A percentile compares a stretch with the other conserved stretches of the same genome.
phyloP scores from a whole-genome alignment of 805 yeast genomes.

The Barnettozyma salicaria region DNA sequence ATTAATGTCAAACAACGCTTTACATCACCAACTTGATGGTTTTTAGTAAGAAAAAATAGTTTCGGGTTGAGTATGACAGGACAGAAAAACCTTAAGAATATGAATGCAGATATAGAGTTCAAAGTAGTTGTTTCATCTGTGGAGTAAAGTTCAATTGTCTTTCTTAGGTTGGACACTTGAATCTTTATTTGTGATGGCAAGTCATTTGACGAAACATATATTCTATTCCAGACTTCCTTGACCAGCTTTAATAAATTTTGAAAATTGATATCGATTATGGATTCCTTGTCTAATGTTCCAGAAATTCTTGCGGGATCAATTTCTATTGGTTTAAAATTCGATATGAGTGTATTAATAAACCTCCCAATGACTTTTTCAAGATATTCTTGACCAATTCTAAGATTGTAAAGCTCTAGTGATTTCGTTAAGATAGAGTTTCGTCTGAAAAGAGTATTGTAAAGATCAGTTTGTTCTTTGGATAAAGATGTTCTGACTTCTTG shows the following conservation, averaged over 20 bases:
- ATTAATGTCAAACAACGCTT: constrained; percentile 77
- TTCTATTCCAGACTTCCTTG: constrained; percentile 58
- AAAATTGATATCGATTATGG: constrained; percentile 42
- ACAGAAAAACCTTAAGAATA: constrained; percentile 79
- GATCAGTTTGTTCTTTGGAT: constrained; percentile 26
- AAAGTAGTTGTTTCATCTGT: constrained; percentile 44
- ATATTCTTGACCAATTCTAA: constrained; percentile 74
- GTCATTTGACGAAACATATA: constrained; percentile 63
- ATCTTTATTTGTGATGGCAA: constrained; percentile 61
- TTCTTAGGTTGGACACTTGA: constrained; percentile 58
- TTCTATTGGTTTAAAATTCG: constrained; percentile 52
- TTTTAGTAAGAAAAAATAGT: constrained; percentile 62
- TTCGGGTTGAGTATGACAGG: constrained; percentile 92
- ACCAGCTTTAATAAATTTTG: constrained; percentile 44
- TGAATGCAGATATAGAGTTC: constrained; percentile 76
- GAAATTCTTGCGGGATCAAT: constrained; percentile 65
- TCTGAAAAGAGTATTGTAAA: constrained; percentile 65
- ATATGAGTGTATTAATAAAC: constrained; percentile 51
- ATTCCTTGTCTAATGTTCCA: constrained; percentile 33
- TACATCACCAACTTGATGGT: constrained; percentile 63
- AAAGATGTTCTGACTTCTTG: constrained; percentile 42
- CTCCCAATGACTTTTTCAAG: constrained; percentile 65
- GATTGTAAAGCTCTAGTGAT: constrained; percentile 69
- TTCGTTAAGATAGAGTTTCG: constrained; percentile 82
- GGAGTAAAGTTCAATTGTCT: constrained; percentile 57